A percentile compares a stretch with the other conserved stretches of the same genome.
Evolutionary conservation across 305 asterid genomes (phyloP).

Genomic region (Fraxinus nigra): DNA sequence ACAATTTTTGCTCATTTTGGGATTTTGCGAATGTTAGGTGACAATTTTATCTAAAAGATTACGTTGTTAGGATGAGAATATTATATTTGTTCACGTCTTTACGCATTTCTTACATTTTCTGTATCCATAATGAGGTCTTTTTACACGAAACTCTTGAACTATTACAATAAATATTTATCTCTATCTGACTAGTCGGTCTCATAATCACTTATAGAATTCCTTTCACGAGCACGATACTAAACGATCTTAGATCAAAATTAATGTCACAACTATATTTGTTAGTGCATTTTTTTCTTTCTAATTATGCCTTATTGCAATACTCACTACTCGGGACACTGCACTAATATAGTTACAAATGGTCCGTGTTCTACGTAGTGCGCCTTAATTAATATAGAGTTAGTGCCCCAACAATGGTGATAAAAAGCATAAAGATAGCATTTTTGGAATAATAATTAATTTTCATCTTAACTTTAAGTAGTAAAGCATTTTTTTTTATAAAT

Average conservation of each 20-base stretch:
- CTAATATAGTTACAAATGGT: slow-evolving; percentile 23
- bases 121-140: neutral
- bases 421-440: slow-evolving; percentile 37
- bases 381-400: slow-evolving; percentile 53
- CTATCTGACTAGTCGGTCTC: neutral
- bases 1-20: neutral
- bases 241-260: neutral
- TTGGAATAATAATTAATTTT: slow-evolving; percentile 38
- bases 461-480: slow-evolving; percentile 16
- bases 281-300: slow-evolving; percentile 4
- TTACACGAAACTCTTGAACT: neutral
- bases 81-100: neutral
- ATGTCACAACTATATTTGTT: neutral
- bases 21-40: neutral
- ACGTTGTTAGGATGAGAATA: neutral
- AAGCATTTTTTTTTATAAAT: slow-evolving; percentile 6
- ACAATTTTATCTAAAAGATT: neutral
- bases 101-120: neutral
- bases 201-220: neutral
- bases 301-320: slow-evolving; percentile 2
- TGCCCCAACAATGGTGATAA: slow-evolving; percentile 56
- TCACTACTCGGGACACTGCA: neutral
- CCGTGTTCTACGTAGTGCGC: slow-evolving; percentile 21
- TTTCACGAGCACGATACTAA: neutral
- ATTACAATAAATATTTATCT: neutral